Percentiles rank a stretch among this genome's conserved stretches.
These are phyloP conservation scores for Geopyxis carbonaria DNA, from an alignment of 495 filamentous ascomycete species.

Conservation along the genomic window DNA sequence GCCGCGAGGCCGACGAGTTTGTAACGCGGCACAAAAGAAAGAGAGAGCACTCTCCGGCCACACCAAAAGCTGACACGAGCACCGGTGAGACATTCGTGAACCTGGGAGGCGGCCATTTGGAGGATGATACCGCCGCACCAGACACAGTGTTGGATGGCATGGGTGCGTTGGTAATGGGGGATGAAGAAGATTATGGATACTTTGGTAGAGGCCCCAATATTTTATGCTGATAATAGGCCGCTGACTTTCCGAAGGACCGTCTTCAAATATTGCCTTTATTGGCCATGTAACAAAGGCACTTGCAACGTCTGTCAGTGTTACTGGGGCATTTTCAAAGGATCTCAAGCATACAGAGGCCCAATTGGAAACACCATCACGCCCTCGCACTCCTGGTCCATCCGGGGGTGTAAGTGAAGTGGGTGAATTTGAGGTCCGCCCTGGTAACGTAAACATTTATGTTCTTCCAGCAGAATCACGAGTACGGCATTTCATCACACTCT, in stretches of 20 bases:
- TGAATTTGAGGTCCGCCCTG: slow-evolving; percentile 17
- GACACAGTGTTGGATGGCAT: slow-evolving; percentile 31
- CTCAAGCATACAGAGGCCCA: slow-evolving; percentile 12
- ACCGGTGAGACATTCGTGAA: slow-evolving; percentile 18
- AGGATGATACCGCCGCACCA: slow-evolving; percentile 18
- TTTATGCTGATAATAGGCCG: neutral
- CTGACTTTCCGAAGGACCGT: slow-evolving; percentile 27
- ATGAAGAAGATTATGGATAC: slow-evolving; percentile 33
- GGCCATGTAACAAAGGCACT: slow-evolving; percentile 25
- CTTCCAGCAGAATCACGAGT: slow-evolving; percentile 13
- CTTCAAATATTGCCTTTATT: slow-evolving; percentile 35
- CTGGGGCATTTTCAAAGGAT: slow-evolving; percentile 18
- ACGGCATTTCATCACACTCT: slow-evolving; percentile 21
- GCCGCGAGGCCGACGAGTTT: neutral
- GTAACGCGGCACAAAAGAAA: slow-evolving; percentile 1
- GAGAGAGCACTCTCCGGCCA: slow-evolving; percentile 1
- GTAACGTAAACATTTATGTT: slow-evolving; percentile 19
- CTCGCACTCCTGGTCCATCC: slow-evolving; percentile 8
- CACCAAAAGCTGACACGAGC: slow-evolving; percentile 4
- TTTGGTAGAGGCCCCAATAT: slow-evolving; percentile 26
- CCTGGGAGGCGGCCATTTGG: slow-evolving; percentile 21
- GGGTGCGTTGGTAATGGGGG: slow-evolving; percentile 28
- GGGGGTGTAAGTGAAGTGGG: neutral
- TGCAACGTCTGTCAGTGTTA: slow-evolving; percentile 20
- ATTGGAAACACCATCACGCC: slow-evolving; percentile 9